A percentile compares a stretch with the other conserved stretches of the same genome.
Conservation (phyloP, 768 basidiomycete genomes). For the Calocybe indica region DNA sequence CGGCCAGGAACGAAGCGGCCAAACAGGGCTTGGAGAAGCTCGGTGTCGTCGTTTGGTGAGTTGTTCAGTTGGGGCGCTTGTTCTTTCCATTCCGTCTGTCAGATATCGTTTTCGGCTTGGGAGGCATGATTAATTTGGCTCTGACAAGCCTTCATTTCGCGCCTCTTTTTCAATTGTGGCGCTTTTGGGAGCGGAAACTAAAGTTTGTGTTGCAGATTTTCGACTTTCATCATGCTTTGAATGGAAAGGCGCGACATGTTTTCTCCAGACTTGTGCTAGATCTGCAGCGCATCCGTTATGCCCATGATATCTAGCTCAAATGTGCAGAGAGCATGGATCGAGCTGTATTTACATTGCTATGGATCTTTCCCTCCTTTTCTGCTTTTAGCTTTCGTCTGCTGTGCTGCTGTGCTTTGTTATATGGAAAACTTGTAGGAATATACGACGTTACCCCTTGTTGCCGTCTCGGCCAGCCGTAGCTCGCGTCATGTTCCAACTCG, state of each 20-base stretch:
- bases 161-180: background rate
- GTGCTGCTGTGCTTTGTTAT: background rate
- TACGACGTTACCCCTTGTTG: too few relatives aligned
- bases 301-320: slow-evolving; percentile 38
- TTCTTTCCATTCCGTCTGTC: background rate
- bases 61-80: slow-evolving; percentile 14
- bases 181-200: background rate
- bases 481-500: too few relatives aligned
- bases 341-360: slow-evolving; percentile 4
- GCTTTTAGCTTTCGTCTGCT: background rate
- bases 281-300: slow-evolving; percentile 7
- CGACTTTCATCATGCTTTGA: background rate
- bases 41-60: slow-evolving; percentile 50
- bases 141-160: background rate
- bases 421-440: too few relatives aligned
- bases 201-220: background rate
- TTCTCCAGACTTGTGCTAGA: slow-evolving; percentile 58
- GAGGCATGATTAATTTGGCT: background rate
- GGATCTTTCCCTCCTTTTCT: too few relatives aligned
- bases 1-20: slow-evolving; percentile 76
- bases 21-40: slow-evolving; percentile 61
- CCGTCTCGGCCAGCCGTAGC: too few relatives aligned
- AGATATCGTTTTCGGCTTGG: too few relatives aligned
- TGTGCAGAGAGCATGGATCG: slow-evolving; percentile 57
- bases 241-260: slow-evolving; percentile 22